These are phyloP conservation scores for Trichoderma aggressivum DNA, from an alignment of 2,329 filamentous ascomycete species.

Conservation along the genomic window DNA sequence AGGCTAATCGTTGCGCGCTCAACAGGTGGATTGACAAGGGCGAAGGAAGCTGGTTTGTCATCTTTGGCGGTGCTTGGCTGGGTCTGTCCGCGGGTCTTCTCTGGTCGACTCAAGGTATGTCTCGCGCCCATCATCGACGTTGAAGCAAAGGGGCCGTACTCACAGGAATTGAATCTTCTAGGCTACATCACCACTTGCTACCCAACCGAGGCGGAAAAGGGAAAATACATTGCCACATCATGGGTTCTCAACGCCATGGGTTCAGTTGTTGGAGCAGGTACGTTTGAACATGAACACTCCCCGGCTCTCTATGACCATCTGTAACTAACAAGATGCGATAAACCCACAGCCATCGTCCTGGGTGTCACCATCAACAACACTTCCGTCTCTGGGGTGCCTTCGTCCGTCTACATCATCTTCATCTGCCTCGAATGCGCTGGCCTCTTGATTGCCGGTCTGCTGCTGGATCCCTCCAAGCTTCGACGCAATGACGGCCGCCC, in stretches of 20 bases:
- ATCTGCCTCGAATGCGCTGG: slow-evolving; percentile 14
- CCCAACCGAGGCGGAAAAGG: slow-evolving; percentile 75
- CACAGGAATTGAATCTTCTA: neutral
- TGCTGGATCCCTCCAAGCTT: slow-evolving; percentile 15
- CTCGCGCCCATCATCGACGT: neutral
- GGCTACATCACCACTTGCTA: slow-evolving; percentile 78
- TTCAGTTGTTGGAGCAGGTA: slow-evolving; percentile 67
- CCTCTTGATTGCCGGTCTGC: slow-evolving; percentile 1
- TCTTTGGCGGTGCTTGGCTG: slow-evolving; percentile 61
- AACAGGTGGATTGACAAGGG: slow-evolving; percentile 17
- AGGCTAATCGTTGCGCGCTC: neutral
- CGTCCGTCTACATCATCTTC: slow-evolving; percentile 18
- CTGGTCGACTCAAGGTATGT: slow-evolving; percentile 75
- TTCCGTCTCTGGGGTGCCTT: slow-evolving; percentile 12
- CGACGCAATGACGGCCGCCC: slow-evolving; percentile 18
- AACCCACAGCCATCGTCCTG: slow-evolving; percentile 6
- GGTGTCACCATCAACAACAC: slow-evolving; percentile 17
- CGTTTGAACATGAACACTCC: neutral
- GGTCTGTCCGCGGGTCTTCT: slow-evolving; percentile 50
- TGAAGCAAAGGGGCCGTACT: neutral
- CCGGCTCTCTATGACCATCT: neutral
- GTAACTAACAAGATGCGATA: neutral
- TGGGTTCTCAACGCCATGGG: slow-evolving; percentile 95
- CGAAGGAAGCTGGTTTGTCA: slow-evolving; percentile 51
- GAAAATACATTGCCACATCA: slow-evolving; percentile 84